phyloP scores from a whole-genome alignment of 345 rosid species.

The Draba incana region DNA sequence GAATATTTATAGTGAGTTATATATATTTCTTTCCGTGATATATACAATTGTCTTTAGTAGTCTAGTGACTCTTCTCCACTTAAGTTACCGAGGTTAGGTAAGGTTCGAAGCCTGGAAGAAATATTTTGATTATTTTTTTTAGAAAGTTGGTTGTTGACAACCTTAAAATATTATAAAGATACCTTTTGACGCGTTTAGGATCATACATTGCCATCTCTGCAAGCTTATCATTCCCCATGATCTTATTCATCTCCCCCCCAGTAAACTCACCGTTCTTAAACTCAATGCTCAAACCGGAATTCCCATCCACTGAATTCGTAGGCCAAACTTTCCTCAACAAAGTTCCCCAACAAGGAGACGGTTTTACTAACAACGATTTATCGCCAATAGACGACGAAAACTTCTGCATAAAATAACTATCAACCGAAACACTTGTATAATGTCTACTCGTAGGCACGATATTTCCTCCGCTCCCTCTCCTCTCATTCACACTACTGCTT shows the following conservation, averaged over 20 bases:
- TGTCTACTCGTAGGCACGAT: too few species aligned
- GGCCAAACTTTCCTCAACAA: constrained; percentile 73
- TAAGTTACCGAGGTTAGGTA: too few species aligned
- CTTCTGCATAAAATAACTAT: constrained; percentile 81
- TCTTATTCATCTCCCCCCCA: constrained; percentile 83
- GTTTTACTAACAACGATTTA: constrained; percentile 73
- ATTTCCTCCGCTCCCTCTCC: constrained; percentile 67
- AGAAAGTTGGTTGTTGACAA: too few species aligned
- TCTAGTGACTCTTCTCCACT: too few species aligned
- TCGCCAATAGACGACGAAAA: constrained; percentile 72
- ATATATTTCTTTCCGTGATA: too few species aligned
- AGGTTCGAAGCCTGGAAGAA: too few species aligned
- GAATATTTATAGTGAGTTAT: too few species aligned
- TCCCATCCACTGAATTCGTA: constrained; percentile 65
- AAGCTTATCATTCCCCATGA: constrained; percentile 93
- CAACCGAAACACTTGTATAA: constrained; percentile 90
- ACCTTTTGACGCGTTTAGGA: constrained; percentile 94
- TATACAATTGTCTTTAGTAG: too few species aligned
- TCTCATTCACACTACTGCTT: constrained; percentile 81
- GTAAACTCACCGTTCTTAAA: constrained; percentile 89
- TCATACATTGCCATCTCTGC: constrained; percentile 91
- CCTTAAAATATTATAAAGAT: too few species aligned
- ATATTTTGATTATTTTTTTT: too few species aligned
- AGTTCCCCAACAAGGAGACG: constrained; percentile 78
- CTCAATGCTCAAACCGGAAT: constrained; percentile 72